Evolutionary conservation across 768 basidiomycete species (phyloP).

Genomic region (Leccinum imitatum): DNA sequence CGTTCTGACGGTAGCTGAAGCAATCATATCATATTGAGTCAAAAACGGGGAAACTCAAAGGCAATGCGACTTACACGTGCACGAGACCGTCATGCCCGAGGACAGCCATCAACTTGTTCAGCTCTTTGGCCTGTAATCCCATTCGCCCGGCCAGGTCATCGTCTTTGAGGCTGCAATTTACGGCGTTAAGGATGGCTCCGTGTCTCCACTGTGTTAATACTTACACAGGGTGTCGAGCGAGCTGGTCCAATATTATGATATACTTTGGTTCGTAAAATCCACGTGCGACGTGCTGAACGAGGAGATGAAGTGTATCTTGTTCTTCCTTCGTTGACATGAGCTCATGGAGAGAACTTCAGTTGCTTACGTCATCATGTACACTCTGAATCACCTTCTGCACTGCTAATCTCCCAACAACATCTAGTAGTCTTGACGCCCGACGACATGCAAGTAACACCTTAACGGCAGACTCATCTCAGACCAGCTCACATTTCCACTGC

Average conservation of each 20-base stretch:
- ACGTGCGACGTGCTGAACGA: conserved; percentile 91
- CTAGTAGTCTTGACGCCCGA: no score
- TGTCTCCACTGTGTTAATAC: conserved; percentile 43
- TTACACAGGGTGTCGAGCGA: conserved; percentile 93
- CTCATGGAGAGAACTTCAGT: neutral
- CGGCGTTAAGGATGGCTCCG: neutral
- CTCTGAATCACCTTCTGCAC: no score
- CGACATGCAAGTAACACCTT: conserved; percentile 26
- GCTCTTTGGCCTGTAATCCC: conserved; percentile 86
- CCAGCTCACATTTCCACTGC: conserved; percentile 11
- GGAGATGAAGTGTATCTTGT: conserved; percentile 75
- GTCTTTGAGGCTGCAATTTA: conserved; percentile 74
- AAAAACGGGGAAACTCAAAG: conserved; percentile 3
- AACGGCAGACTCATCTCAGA: neutral
- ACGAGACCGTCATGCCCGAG: conserved; percentile 78
- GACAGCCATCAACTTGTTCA: conserved; percentile 85
- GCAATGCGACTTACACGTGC: conserved; percentile 55
- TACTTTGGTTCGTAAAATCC: conserved; percentile 94
- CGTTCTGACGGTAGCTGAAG: conserved; percentile 74
- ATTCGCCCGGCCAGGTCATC: conserved; percentile 91
- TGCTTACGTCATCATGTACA: neutral
- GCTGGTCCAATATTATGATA: conserved; percentile 91
- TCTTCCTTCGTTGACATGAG: conserved; percentile 73
- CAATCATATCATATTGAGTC: neutral
- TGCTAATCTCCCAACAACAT: no score